Base-by-base conservation (phyloP, 2,329 filamentous ascomycete genomes). In the Thelonectria rubi region DNA sequence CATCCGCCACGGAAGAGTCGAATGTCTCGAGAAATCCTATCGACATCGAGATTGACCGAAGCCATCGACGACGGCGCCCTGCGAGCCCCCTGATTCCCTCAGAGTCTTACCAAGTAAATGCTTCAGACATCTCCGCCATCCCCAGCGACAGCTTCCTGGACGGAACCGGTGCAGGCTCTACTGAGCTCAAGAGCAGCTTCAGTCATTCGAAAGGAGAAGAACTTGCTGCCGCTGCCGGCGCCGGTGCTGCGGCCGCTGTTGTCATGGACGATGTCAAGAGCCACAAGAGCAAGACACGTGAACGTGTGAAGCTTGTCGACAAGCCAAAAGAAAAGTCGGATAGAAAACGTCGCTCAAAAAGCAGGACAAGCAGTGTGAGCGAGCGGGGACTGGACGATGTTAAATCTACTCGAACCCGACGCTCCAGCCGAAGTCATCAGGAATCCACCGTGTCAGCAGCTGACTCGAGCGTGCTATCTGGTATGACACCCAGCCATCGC, bases 121-220 rank as follows among this genome's bases (percentile, higher is more conserved):
- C 88, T 52, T 97, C 94, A 3, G 94, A 97, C 72, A 92, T 98
- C 51, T 98, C 94, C 81, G 77, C 91, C 83, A 88, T 88, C 53
- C 85, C 85, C 12, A 82, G 82, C 17, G 84, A 88, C 72, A 88
- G 85, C 72, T 88, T 88, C 62, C 77, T 88, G 8, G 86, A 88
- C 69, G 85, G 84, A n/a, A 83, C 84, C 5, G 84, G 82, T 2
- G 79, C 79, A 5, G 78, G 78, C 4, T 75, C 76, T 20, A 80
- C 73, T 12, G 77, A 79, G 26, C 18, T 65, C 42, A 80, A 76
- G 54, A 77, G 78, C 61, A 78, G 77, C 57, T 75, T 74, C 60
- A 84, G 82, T 63, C 80, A 81, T 0, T 74, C 77, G 6, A 77
- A 78, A 20, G 72, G 70, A 32, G 76, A 78, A 15, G 75, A 76